A percentile compares a stretch with the other conserved stretches of the same genome.
These are phyloP conservation scores for Yarrowia sp. DNA, from an alignment of 805 yeast species.

Conservation along the genomic window DNA sequence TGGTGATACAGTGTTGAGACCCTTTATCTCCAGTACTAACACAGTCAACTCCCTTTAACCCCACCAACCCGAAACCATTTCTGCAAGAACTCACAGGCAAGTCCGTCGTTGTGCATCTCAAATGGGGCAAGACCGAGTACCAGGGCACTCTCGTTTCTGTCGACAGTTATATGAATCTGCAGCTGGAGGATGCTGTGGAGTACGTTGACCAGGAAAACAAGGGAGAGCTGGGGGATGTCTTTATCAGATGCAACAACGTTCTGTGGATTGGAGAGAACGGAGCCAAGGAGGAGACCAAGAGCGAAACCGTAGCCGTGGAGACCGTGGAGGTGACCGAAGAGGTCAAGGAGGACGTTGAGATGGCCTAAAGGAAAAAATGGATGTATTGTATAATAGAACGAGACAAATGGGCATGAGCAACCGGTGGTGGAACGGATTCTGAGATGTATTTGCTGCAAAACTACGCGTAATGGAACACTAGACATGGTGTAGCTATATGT, in stretches of 20 bases:
- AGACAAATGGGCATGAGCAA: neutral
- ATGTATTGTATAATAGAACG: conserved; percentile 19
- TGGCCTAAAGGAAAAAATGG: neutral
- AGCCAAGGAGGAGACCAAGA: conserved; percentile 32
- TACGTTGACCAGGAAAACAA: conserved; percentile 57
- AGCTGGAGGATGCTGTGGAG: conserved; percentile 68
- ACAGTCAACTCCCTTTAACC: conserved; percentile 46
- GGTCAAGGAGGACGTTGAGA: conserved; percentile 32
- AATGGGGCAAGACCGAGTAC: conserved; percentile 91
- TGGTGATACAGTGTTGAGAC: no score
- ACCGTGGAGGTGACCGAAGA: conserved; percentile 6
- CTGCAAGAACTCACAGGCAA: conserved; percentile 76
- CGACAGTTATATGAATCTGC: conserved; percentile 92
- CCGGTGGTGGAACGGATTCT: no score
- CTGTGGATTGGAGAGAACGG: conserved; percentile 66
- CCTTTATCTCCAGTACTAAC: conserved; percentile 5
- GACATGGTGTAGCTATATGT: no score
- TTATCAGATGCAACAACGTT: conserved; percentile 86
- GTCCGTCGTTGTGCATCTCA: conserved; percentile 76
- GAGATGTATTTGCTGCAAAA: no score
- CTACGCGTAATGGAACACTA: no score
- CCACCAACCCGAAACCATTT: conserved; percentile 91
- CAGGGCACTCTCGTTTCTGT: conserved; percentile 77
- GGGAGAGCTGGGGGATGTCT: conserved; percentile 73
- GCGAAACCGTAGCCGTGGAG: neutral